phyloP scores from a whole-genome alignment of 139 green algal species.

The Coelastrella sp. region DNA sequence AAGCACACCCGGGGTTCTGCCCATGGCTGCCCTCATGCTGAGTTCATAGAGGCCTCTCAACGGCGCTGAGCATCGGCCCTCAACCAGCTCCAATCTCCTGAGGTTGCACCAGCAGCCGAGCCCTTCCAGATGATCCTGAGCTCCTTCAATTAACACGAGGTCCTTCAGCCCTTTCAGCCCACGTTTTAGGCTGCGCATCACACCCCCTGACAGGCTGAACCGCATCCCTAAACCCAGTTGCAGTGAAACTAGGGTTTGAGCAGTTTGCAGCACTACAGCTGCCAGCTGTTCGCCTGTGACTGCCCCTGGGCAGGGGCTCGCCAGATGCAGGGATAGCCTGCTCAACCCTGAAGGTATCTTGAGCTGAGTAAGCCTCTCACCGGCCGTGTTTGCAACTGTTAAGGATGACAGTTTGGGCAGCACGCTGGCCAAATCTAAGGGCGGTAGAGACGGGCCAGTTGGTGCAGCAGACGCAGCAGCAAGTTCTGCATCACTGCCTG shows the following conservation, averaged over 20 bases:
- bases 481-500: not conserved
- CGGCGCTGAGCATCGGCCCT: conserved; percentile 29
- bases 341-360: conserved; percentile 3
- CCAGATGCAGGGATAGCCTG: conserved; percentile 17
- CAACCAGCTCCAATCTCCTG: conserved; percentile 7
- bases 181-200: conserved; percentile 38
- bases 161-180: conserved; percentile 16
- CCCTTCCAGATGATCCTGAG: conserved; percentile 39
- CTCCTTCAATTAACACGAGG: conserved; percentile 7
- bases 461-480: not conserved
- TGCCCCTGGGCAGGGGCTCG: conserved; percentile 28
- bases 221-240: conserved; percentile 33
- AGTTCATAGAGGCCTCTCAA: conserved; percentile 33
- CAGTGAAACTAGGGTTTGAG: not conserved
- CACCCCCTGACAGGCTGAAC: conserved; percentile 35
- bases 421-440: not conserved
- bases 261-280: conserved; percentile 1
- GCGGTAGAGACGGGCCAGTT: not conserved
- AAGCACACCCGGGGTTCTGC: conserved; percentile 18
- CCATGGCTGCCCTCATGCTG: conserved; percentile 34
- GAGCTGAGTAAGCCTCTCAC: not conserved
- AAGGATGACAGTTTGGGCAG: not conserved
- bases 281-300: conserved; percentile 37
- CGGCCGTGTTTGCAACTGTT: not conserved
- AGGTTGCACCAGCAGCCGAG: conserved; percentile 45